phyloP scores from a whole-genome alignment of 768 basidiomycete species.

The Rhodocollybia butyracea region DNA sequence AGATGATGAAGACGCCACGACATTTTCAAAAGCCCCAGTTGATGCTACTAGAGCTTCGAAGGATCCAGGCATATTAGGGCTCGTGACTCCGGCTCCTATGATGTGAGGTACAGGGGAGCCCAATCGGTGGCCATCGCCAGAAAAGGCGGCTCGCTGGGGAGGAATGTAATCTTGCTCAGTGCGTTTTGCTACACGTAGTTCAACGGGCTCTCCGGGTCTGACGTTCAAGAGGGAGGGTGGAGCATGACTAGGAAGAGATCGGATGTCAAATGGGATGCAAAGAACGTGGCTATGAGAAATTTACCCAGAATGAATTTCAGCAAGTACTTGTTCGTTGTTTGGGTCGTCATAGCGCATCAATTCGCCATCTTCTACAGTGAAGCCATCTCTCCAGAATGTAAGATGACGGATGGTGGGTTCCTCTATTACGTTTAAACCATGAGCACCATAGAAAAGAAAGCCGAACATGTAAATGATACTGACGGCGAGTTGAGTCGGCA shows the following conservation, averaged over 20 bases:
- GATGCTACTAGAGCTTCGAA: too few relatives aligned
- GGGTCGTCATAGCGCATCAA: constrained; percentile 84
- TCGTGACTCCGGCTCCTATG: constrained; percentile 7
- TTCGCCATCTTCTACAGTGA: constrained; percentile 86
- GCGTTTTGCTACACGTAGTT: constrained; percentile 73
- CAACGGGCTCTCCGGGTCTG: constrained; percentile 73
- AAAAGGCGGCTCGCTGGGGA: constrained; percentile 54
- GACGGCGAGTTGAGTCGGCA: too few relatives aligned
- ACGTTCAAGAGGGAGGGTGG: constrained; percentile 78
- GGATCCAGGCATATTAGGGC: constrained; percentile 52
- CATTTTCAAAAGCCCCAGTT: too few relatives aligned
- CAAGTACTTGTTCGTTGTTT: constrained; percentile 60
- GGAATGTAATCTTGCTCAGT: constrained; percentile 68
- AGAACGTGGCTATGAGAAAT: constrained; percentile 9
- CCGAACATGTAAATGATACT: too few relatives aligned
- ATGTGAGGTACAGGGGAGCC: constrained; percentile 68
- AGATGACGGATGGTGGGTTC: constrained; percentile 68
- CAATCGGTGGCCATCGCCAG: constrained; percentile 75
- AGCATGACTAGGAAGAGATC: constrained; percentile 51
- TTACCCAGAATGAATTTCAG: constrained; percentile 79
- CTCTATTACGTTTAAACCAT: constrained; percentile 34
- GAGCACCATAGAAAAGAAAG: not conserved
- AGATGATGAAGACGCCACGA: constrained; percentile 22
- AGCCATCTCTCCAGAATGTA: constrained; percentile 93
- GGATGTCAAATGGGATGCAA: not conserved